Conservation (phyloP, 2,329 filamentous ascomycete species). For the Paracoccidioides brasiliensis region DNA sequence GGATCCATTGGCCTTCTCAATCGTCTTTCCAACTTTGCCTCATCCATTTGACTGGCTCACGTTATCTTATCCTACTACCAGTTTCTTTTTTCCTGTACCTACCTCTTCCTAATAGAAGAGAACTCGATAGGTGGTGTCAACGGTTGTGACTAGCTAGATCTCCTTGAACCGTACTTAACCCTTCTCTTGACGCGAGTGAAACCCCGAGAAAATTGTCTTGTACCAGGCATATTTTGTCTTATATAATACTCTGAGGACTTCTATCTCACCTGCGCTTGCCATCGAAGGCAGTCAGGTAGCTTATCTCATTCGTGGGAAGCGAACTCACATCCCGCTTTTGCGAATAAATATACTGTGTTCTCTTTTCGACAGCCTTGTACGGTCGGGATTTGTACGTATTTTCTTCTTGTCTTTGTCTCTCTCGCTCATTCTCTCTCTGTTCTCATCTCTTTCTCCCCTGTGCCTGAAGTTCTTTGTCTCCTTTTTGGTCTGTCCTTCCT, state of each 20-base stretch:
- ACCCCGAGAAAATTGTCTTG: constrained; percentile 1
- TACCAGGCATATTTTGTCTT: constrained; percentile 8
- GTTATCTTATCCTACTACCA: neutral
- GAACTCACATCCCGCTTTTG: constrained; percentile 8
- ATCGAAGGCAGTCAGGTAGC: constrained; percentile 16
- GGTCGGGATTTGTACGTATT: constrained; percentile 15
- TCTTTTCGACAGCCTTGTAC: constrained; percentile 4
- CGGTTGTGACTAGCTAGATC: constrained; percentile 3
- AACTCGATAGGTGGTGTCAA: neutral
- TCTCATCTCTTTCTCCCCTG: neutral
- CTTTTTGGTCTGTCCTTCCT: neutral
- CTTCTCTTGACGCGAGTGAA: neutral
- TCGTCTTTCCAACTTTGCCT: neutral
- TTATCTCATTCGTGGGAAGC: constrained; percentile 10
- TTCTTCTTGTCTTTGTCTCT: constrained; percentile 11
- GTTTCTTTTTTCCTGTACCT: constrained; percentile 4
- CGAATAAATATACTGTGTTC: constrained; percentile 5
- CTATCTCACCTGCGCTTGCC: constrained; percentile 14
- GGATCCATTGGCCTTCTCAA: neutral
- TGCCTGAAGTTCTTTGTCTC: neutral
- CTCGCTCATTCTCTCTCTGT: constrained; percentile 1
- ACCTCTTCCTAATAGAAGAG: neutral
- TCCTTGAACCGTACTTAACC: neutral
- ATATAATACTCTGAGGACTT: constrained; percentile 4
- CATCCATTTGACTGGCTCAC: neutral